These are phyloP conservation scores for Candolleomyces efflorescens DNA, from an alignment of 768 basidiomycete species.

Conservation along the genomic window DNA sequence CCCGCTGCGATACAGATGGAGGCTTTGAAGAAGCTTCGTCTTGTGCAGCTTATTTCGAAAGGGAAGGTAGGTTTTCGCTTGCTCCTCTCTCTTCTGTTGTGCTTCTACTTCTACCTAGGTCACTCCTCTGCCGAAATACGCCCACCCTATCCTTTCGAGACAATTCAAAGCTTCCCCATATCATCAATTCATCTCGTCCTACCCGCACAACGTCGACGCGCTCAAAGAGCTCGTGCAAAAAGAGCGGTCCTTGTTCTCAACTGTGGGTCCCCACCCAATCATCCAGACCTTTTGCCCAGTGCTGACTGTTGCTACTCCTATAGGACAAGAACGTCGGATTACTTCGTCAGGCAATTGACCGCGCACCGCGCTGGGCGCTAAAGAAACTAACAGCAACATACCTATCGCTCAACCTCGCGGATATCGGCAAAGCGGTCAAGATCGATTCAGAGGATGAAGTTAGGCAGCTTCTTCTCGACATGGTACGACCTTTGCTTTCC, in stretches of 20 bases:
- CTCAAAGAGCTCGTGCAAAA: slow-evolving; percentile 49
- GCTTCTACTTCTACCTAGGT: slow-evolving; percentile 23
- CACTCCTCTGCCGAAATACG: slow-evolving; percentile 68
- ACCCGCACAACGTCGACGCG: slow-evolving; percentile 49
- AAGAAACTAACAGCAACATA: slow-evolving; percentile 82
- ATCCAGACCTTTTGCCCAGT: not conserved
- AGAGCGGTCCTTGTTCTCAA: slow-evolving; percentile 47
- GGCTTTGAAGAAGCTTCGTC: slow-evolving; percentile 76
- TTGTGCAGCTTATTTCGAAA: slow-evolving; percentile 73
- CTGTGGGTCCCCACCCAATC: slow-evolving; percentile 32
- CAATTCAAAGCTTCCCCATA: slow-evolving; percentile 70
- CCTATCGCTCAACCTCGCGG: slow-evolving; percentile 66
- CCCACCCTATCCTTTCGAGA: slow-evolving; percentile 50
- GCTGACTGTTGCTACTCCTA: not conserved
- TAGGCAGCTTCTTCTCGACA: slow-evolving; percentile 57
- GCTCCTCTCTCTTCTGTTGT: no score
- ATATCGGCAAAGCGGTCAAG: slow-evolving; percentile 58
- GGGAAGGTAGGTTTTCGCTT: slow-evolving; percentile 53
- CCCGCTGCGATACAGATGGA: slow-evolving; percentile 77
- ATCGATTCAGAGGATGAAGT: slow-evolving; percentile 53
- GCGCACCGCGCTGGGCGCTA: slow-evolving; percentile 74
- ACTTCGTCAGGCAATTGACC: slow-evolving; percentile 57
- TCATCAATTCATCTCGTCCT: slow-evolving; percentile 55
- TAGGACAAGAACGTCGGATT: slow-evolving; percentile 77
- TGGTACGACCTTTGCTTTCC: slow-evolving; percentile 43